Evolutionary conservation across 1,284 basidiomycete genomes (phyloP).

Genomic region (Tilletia walkeri): DNA sequence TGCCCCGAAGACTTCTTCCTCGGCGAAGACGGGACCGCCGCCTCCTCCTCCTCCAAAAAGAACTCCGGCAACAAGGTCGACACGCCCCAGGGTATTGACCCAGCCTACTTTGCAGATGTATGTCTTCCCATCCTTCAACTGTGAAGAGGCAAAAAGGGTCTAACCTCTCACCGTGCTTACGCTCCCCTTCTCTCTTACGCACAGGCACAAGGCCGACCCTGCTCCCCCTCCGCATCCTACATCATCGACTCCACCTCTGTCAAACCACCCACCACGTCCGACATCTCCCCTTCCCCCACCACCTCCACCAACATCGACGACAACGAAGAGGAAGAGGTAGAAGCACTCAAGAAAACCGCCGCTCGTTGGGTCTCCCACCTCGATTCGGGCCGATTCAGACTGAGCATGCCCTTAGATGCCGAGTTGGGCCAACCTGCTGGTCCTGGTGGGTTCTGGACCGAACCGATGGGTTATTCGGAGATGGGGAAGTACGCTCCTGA

Average conservation of each 20-base stretch:
- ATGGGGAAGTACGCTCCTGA: conserved; percentile 59
- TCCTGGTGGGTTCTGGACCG: conserved; percentile 48
- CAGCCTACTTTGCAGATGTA: conserved; percentile 35
- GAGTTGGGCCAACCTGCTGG: conserved; percentile 62
- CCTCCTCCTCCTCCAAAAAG: not conserved
- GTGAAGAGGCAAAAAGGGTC: too few species aligned
- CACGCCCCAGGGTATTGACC: conserved; percentile 43
- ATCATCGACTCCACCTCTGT: conserved; percentile 42
- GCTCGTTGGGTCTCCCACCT: conserved; percentile 73
- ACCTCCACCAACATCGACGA: conserved; percentile 28
- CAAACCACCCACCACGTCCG: conserved; percentile 36
- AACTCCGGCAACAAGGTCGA: conserved; percentile 17
- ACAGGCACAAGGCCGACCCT: conserved; percentile 33
- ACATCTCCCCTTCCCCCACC: conserved; percentile 18
- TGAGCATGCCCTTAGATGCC: conserved; percentile 69
- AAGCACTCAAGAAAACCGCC: conserved; percentile 65
- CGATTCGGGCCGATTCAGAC: conserved; percentile 68
- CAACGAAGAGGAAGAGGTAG: conserved; percentile 34
- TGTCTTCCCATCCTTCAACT: not conserved
- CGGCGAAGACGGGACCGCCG: conserved; percentile 25
- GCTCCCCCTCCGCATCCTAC: conserved; percentile 40
- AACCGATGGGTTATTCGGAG: conserved; percentile 37
- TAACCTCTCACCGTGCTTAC: not conserved
- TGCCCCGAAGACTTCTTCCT: conserved; percentile 62
- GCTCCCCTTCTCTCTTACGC: not conserved